Evolutionary conservation across 345 rosid genomes (phyloP), one percentile per base, ranked within the genome.

Genomic region (Eucalyptus cladocalyx): DNA sequence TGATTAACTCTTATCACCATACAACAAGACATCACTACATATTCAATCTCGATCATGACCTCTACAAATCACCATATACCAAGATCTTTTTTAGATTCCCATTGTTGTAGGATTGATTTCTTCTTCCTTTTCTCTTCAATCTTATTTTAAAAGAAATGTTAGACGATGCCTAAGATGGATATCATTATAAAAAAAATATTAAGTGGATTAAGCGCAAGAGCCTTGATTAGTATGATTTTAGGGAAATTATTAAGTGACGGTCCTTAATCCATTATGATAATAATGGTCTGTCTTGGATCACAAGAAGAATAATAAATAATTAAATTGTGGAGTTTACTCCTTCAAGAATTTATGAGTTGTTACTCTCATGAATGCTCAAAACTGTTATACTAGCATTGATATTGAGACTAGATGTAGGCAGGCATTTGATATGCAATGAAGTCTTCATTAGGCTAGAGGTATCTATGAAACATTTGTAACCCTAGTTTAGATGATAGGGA

Each of bases 281-380:
- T 56, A 56, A 56, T 10, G 6, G 2, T 56, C 0, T 4, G 0
- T 10, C 30, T 10, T 56, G 3, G 1, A 24, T 9, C 30, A 56
- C 1, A 56, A 56, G 6, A 56, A 56, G 13, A 56, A 56, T 56
- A 56, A 56, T 9, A 23, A 56, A 56, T 23, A 24, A 56, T 56
- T 56, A 26, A 53, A 56, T 56, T 56, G 6, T 24, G 3, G 14
- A 0, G 30, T 24, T 56, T 56, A 24, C 6, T 56, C 30, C 3
- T 56, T 56, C 62, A 56, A 56, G 62, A 56, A 56, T 24, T 24
- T 56, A 24, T 56, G 62, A 56, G 62, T 56, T 24, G 62, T 56
- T 56, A 24, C 30, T 56, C 6, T 24, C 30, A 9, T 26, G 1
- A 23, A 23, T 56, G 13, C 0, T 26, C 30, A 56, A 56, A 56